A percentile compares a stretch with the other conserved stretches of the same genome.
Evolutionary conservation across 1,284 basidiomycete genomes (phyloP).

Genomic region (Vanrija sp.): DNA sequence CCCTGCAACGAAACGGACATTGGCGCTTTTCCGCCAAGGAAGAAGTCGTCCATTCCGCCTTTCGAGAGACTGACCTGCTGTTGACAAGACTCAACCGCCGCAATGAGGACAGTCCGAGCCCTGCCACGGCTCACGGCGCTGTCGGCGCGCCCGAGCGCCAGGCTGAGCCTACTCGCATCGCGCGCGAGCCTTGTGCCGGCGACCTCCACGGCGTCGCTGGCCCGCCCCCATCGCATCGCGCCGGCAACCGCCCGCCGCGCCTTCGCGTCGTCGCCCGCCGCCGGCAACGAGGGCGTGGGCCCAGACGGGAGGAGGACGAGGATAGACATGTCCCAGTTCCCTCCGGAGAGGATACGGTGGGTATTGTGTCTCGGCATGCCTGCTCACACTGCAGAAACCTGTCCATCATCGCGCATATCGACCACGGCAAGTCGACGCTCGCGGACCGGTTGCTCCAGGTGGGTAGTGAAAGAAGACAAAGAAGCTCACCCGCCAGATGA

Average conservation of each 20-base stretch:
- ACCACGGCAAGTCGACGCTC: conserved; percentile 86
- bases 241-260: conserved; percentile 5
- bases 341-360: conserved; percentile 71
- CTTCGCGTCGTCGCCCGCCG: background rate
- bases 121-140: too few relatives aligned
- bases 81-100: too few relatives aligned
- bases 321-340: conserved; percentile 64
- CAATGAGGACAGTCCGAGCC: too few relatives aligned
- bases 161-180: too few relatives aligned
- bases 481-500: conserved; percentile 57
- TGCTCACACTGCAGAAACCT: conserved; percentile 63
- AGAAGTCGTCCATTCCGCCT: too few relatives aligned
- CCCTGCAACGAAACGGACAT: too few relatives aligned
- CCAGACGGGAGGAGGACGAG: conserved; percentile 12
- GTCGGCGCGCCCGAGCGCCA: too few relatives aligned
- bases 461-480: conserved; percentile 8
- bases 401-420: conserved; percentile 91
- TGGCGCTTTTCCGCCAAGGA: too few relatives aligned
- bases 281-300: background rate
- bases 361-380: conserved; percentile 10
- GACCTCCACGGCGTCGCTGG: too few relatives aligned
- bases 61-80: too few relatives aligned
- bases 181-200: too few relatives aligned
- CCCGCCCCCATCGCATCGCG: background rate
- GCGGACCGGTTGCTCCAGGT: conserved; percentile 79